phyloP scores from a whole-genome alignment of 2,329 filamentous ascomycete genomes.

The Xylariaceae sp. region DNA sequence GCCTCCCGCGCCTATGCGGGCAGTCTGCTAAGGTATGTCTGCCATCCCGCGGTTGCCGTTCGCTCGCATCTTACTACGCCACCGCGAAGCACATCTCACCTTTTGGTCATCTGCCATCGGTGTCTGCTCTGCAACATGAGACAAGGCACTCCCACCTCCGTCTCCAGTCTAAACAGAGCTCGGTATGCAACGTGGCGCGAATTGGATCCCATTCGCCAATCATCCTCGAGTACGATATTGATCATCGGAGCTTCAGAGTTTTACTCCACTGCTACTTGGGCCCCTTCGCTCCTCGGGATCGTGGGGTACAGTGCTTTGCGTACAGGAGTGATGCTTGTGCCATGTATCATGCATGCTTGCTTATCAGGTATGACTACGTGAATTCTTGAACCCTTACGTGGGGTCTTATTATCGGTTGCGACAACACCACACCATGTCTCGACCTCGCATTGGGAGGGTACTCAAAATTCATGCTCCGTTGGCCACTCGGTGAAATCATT shows the following conservation, averaged over 20 bases:
- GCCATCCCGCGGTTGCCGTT: no score
- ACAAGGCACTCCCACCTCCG: conserved; percentile 7
- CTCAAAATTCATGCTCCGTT: conserved; percentile 25
- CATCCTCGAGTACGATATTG: conserved; percentile 32
- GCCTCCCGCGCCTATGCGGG: no score
- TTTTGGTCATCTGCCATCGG: conserved; percentile 7
- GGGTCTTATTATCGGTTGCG: conserved; percentile 18
- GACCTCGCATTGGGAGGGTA: conserved; percentile 25
- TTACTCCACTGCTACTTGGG: conserved; percentile 23
- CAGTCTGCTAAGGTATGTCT: no score
- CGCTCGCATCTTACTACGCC: no score
- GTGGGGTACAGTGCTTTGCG: conserved; percentile 23
- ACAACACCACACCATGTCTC: conserved; percentile 21
- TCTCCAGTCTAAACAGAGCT: conserved; percentile 6
- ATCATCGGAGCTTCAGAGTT: conserved; percentile 34
- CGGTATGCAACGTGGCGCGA: conserved; percentile 39
- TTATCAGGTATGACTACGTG: conserved; percentile 16
- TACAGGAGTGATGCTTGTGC: conserved; percentile 17
- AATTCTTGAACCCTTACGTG: conserved; percentile 21
- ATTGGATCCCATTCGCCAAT: conserved; percentile 35
- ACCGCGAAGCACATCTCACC: no score
- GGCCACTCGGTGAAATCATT: conserved; percentile 30
- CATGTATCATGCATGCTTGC: conserved; percentile 16
- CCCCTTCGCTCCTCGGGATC: conserved; percentile 19
- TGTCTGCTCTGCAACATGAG: conserved; percentile 8